phyloP scores from a whole-genome alignment of 2,329 filamentous ascomycete genomes.

The Colletotrichum cordylinicola region DNA sequence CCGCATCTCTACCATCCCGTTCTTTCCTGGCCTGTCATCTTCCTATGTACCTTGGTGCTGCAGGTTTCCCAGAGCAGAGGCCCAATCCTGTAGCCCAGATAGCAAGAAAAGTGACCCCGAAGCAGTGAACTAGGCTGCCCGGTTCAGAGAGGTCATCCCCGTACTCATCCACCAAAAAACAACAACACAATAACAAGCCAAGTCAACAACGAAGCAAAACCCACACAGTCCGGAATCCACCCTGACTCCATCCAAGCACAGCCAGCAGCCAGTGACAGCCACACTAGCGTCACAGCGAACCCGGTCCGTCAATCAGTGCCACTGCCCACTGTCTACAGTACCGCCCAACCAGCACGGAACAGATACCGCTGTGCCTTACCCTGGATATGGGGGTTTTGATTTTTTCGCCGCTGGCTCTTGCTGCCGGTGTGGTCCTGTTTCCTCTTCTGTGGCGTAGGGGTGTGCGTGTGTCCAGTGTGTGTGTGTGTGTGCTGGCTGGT shows the following conservation, averaged over 20 bases:
- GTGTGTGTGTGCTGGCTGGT: background rate
- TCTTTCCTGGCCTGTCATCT: background rate
- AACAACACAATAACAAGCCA: background rate
- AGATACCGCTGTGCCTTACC: background rate
- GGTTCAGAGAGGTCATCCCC: background rate
- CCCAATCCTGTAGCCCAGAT: background rate
- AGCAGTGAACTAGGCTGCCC: background rate
- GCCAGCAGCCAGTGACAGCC: background rate
- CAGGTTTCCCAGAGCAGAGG: background rate
- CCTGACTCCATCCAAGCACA: background rate
- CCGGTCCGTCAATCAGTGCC: background rate
- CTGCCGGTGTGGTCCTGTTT: background rate
- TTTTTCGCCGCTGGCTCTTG: background rate
- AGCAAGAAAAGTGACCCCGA: background rate
- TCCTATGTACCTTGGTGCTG: background rate
- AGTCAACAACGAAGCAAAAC: background rate
- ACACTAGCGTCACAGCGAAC: background rate
- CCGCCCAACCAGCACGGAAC: background rate
- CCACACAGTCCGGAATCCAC: conserved; percentile 4
- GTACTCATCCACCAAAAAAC: background rate
- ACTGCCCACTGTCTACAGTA: background rate
- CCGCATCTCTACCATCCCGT: background rate
- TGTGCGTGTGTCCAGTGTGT: background rate
- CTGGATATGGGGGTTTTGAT: background rate
- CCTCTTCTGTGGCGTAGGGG: background rate